A percentile compares a stretch with the other conserved stretches of the same genome.
phyloP scores from a whole-genome alignment of 176 grass and related monocot genomes.

The Lolium rigidum region DNA sequence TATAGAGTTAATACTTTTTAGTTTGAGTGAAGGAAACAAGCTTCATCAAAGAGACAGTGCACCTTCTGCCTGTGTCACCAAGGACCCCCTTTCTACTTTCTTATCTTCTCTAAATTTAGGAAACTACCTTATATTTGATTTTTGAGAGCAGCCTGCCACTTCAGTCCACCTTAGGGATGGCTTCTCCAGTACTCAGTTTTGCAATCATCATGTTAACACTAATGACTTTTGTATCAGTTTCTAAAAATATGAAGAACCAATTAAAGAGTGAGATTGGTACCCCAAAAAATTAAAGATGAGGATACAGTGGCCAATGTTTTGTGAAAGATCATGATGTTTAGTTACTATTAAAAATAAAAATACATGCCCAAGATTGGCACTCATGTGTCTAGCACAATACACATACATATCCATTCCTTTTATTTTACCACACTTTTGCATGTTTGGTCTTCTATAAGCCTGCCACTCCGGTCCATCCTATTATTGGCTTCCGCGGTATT shows the following conservation, averaged over 20 bases:
- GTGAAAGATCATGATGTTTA: too few species aligned
- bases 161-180: neutral
- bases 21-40: neutral
- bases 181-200: neutral
- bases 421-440: too few species aligned
- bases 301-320: neutral
- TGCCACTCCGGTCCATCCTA: too few species aligned
- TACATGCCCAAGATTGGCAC: too few species aligned
- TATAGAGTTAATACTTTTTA: neutral
- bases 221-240: neutral
- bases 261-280: neutral
- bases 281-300: neutral
- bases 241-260: too few species aligned
- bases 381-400: too few species aligned
- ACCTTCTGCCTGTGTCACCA: too few species aligned
- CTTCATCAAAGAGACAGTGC: neutral
- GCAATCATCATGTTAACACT: neutral
- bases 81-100: neutral
- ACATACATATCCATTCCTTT: too few species aligned
- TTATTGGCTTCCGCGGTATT: too few species aligned
- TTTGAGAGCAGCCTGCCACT: neutral
- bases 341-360: too few species aligned
- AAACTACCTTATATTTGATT: neutral
- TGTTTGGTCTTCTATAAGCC: too few species aligned
- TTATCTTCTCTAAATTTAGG: neutral